These are phyloP conservation scores for Ceratobasidium papillatum DNA, from an alignment of 1,284 basidiomycete genomes.

Conservation along the genomic window DNA sequence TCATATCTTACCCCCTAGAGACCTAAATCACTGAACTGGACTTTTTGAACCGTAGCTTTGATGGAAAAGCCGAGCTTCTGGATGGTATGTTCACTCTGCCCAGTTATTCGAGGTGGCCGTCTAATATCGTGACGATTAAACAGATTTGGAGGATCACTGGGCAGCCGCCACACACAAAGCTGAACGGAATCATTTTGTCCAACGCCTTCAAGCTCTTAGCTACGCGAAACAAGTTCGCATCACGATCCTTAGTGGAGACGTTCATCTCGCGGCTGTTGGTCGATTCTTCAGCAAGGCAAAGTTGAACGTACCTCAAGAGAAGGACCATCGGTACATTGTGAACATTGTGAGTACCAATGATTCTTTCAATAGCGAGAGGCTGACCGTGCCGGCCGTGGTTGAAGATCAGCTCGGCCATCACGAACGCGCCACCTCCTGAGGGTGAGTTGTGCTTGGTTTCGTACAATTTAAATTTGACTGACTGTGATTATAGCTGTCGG, in stretches of 20 bases:
- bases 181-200: constrained; percentile 57
- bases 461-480: background rate
- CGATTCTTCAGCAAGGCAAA: constrained; percentile 48
- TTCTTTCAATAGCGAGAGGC: background rate
- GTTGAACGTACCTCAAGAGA: constrained; percentile 47
- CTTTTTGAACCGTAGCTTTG: no score
- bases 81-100: constrained; percentile 46
- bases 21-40: no score
- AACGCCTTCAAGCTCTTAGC: constrained; percentile 50
- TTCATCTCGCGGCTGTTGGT: constrained; percentile 50
- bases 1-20: no score
- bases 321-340: constrained; percentile 53
- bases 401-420: constrained; percentile 50
- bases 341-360: constrained; percentile 48
- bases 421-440: constrained; percentile 54
- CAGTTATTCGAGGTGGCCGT: constrained; percentile 38
- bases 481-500: constrained; percentile 49
- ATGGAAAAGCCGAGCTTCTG: constrained; percentile 40
- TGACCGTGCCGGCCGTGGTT: background rate
- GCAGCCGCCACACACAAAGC: constrained; percentile 52
- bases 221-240: constrained; percentile 50
- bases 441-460: background rate
- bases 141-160: constrained; percentile 53
- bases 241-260: constrained; percentile 53
- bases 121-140: constrained; percentile 45